Base-by-base conservation (phyloP, 306 rosid species). In the Trifolium dubium region DNA sequence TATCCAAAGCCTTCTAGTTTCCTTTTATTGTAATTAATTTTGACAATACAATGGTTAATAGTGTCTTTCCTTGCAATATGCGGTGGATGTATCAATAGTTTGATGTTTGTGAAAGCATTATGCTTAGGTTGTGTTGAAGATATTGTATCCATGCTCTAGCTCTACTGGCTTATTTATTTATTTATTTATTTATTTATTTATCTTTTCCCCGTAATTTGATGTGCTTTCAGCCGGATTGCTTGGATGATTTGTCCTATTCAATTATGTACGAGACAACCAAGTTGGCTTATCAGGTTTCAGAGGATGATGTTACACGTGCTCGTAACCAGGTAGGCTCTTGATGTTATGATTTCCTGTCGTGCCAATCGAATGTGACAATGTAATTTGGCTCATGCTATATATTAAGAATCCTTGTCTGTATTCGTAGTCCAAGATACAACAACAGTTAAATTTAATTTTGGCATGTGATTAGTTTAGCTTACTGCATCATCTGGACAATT, bases 221-320 rank as follows among this genome's bases (percentile, higher is more conserved):
- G 70, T 19, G 18, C 23, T 86, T 87, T 39, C 83, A 90, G 98
- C 75, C 85, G 31, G 98, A 67, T 64, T 60, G 65, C 70, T 80
- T 92, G 73, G 90, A 88, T 81, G 98, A 92, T 83, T 83, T 92
- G 67, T 88, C 87, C 54, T 92, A 82, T 74, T 87, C 92, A 72
- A 86, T 92, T 62, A 92, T 92, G 98, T 76, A 90, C 43, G 96
- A 90, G 83, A 84, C 80, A 35, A 92, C 95, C 76, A 92, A 92
- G 83, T 84, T 92, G 77, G 94, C 86, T 56, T 86, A 86, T 77
- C 83, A 86, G 69, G 96, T 90, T 80, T 88, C 91, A 23, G 91
- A 90, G 67, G 90, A 85, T 83, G 92, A 92, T 74, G 96, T 92
- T 23, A 78, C 81, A 10, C 89, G 96, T 11, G 98, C 98, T 2